Evolutionary conservation across 2,329 filamentous ascomycete genomes (phyloP).

Genomic region (Colletotrichum lupini): DNA sequence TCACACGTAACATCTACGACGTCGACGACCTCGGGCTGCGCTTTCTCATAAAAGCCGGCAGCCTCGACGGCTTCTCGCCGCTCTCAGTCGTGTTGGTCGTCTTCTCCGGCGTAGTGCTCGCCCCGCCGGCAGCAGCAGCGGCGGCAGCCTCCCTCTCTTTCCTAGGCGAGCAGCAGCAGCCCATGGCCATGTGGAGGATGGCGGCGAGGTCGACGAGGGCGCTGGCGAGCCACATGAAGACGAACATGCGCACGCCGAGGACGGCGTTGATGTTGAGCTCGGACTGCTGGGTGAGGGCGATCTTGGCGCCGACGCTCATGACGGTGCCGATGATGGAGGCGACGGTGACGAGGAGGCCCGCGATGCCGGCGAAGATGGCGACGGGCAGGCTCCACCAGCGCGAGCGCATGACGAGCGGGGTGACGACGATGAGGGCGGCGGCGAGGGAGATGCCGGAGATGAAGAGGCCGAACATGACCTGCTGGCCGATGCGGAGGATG

Average conservation of each 20-base stretch:
- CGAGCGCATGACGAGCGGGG: slow-evolving; percentile 66
- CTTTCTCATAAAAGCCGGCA: slow-evolving; percentile 35
- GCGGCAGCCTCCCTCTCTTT: slow-evolving; percentile 16
- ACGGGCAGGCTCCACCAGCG: slow-evolving; percentile 74
- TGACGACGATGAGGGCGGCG: slow-evolving; percentile 77
- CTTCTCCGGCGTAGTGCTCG: slow-evolving; percentile 21
- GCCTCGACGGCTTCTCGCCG: slow-evolving; percentile 28
- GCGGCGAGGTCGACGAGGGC: slow-evolving; percentile 76
- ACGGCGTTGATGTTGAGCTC: slow-evolving; percentile 81
- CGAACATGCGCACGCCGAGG: slow-evolving; percentile 81
- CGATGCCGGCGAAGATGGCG: slow-evolving; percentile 73
- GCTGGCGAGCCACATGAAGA: slow-evolving; percentile 88
- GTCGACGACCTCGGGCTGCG: slow-evolving; percentile 32
- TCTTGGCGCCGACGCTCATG: slow-evolving; percentile 84
- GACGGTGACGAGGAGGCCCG: slow-evolving; percentile 74
- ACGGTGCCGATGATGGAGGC: slow-evolving; percentile 82
- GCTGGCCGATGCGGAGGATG: slow-evolving; percentile 78
- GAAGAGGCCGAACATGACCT: slow-evolving; percentile 93
- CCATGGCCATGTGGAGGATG: slow-evolving; percentile 78
- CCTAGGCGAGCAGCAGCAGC: slow-evolving; percentile 73
- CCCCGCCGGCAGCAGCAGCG: neutral
- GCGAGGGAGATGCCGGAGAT: slow-evolving; percentile 76
- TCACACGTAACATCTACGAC: neutral
- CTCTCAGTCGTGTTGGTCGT: slow-evolving; percentile 17
- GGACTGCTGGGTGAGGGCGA: slow-evolving; percentile 76